phyloP scores from a whole-genome alignment of 176 grass and related monocot species.

The Raddia distichophylla region DNA sequence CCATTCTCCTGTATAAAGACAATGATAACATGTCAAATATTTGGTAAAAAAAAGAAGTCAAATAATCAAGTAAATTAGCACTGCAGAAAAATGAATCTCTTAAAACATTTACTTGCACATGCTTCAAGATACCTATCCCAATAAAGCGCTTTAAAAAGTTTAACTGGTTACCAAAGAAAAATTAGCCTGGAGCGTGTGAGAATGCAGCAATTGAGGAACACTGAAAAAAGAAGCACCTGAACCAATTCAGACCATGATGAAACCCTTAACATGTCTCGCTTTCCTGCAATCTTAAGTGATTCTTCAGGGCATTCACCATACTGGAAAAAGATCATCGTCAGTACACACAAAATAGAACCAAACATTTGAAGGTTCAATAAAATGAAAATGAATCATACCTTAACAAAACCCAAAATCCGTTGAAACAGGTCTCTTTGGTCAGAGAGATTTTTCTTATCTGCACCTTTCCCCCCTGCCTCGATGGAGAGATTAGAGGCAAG shows the following conservation, averaged over 20 bases:
- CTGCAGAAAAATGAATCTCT: background rate
- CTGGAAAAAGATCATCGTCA: constrained; percentile 41
- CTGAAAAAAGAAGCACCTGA: constrained; percentile 54
- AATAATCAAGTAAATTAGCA: constrained; percentile 25
- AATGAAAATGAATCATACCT: constrained; percentile 52
- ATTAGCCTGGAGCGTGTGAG: constrained; percentile 15
- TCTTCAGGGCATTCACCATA: constrained; percentile 69
- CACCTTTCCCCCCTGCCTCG: constrained; percentile 88
- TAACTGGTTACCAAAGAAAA: constrained; percentile 58
- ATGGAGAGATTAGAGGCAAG: constrained; percentile 66
- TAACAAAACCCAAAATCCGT: constrained; percentile 74
- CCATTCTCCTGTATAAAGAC: constrained; percentile 66
- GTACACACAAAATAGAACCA: background rate
- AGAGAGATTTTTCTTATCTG: constrained; percentile 97
- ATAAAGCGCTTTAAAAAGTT: constrained; percentile 88
- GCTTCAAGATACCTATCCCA: constrained; percentile 91
- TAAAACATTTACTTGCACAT: constrained; percentile 63
- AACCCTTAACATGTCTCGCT: constrained; percentile 65
- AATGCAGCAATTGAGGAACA: background rate
- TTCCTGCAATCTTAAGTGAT: constrained; percentile 71
- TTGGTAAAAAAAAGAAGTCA: background rate
- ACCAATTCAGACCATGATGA: constrained; percentile 91
- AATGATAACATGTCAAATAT: constrained; percentile 11
- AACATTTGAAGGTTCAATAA: constrained; percentile 10
- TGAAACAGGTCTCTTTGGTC: constrained; percentile 93